Percentiles rank a stretch among this genome's conserved stretches.
Evolutionary conservation across 2,329 filamentous ascomycete genomes (phyloP).

Genomic region (Fusarium marasasianum): DNA sequence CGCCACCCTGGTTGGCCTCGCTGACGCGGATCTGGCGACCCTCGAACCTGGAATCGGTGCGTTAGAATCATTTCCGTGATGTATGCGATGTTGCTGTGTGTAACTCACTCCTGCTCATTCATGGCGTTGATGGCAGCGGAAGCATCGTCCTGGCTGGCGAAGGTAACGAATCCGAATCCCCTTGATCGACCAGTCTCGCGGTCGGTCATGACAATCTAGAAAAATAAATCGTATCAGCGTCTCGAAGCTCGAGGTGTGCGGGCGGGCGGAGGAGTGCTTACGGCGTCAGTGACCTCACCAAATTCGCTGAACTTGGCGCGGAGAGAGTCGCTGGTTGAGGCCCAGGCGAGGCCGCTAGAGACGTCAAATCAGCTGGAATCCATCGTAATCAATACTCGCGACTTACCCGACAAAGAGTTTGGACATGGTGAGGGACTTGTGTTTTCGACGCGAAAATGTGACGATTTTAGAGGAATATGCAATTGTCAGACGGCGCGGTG

Average conservation of each 20-base stretch:
- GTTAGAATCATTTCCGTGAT: background rate
- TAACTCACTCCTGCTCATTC: constrained; percentile 1
- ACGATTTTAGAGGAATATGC: background rate
- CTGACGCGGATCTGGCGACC: background rate
- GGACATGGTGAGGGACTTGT: background rate
- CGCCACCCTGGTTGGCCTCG: background rate
- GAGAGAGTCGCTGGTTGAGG: background rate
- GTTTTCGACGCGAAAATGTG: background rate
- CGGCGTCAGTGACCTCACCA: constrained; percentile 3
- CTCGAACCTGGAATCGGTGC: background rate
- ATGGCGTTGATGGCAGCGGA: background rate
- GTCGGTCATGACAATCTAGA: background rate
- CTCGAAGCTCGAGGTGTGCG: background rate
- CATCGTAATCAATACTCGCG: background rate
- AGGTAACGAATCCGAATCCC: constrained; percentile 8
- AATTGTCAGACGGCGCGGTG: background rate
- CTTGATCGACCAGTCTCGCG: background rate
- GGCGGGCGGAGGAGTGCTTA: background rate
- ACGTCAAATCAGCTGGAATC: background rate
- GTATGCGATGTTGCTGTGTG: background rate
- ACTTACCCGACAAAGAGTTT: constrained; percentile 9
- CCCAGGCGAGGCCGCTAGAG: background rate
- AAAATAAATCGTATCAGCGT: background rate
- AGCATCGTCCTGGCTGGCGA: background rate
- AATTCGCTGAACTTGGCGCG: background rate